Percentiles rank a stretch among this genome's conserved stretches.
Conservation (phyloP, 2,329 filamentous ascomycete species). For the Aspergillus chevalieri region DNA sequence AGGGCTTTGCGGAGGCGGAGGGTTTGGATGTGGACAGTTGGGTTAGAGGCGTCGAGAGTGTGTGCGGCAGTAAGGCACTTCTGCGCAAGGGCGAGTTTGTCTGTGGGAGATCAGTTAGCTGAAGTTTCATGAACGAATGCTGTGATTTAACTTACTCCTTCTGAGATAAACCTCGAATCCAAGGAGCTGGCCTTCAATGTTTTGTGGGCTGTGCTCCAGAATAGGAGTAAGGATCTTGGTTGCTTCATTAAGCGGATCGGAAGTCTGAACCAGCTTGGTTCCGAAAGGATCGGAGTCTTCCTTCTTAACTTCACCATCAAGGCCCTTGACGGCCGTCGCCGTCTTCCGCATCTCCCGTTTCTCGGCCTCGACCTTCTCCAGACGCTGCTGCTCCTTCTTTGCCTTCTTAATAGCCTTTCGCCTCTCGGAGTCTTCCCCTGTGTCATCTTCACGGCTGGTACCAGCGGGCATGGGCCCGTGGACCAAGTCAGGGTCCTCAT, state of each 20-base stretch:
- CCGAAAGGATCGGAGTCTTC: conserved; percentile 86
- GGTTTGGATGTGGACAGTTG: conserved; percentile 69
- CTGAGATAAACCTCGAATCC: conserved; percentile 88
- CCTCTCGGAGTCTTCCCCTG: conserved; percentile 55
- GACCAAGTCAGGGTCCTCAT: conserved; percentile 64
- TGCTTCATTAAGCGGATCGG: conserved; percentile 75
- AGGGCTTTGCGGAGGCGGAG: conserved; percentile 62
- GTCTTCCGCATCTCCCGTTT: conserved; percentile 77
- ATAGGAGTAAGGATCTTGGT: conserved; percentile 80
- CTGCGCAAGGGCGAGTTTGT: conserved; percentile 80
- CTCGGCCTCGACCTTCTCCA: conserved; percentile 73
- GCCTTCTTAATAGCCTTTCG: conserved; percentile 91
- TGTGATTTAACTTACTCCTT: conserved; percentile 56
- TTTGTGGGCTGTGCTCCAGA: conserved; percentile 74
- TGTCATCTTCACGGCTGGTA: conserved; percentile 44
- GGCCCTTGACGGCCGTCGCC: conserved; percentile 54
- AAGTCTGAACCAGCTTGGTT: conserved; percentile 69
- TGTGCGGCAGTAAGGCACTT: conserved; percentile 73
- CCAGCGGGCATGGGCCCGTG: conserved; percentile 58
- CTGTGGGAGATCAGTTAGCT: conserved; percentile 38
- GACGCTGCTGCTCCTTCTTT: conserved; percentile 68
- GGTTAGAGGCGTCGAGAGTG: conserved; percentile 61
- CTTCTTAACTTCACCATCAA: conserved; percentile 63
- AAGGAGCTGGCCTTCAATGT: conserved; percentile 71
- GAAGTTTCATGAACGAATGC: conserved; percentile 18